A percentile compares a stretch with the other conserved stretches of the same genome.
These are phyloP conservation scores for Suillus subaureus DNA, from an alignment of 768 basidiomycete genomes.

Conservation along the genomic window DNA sequence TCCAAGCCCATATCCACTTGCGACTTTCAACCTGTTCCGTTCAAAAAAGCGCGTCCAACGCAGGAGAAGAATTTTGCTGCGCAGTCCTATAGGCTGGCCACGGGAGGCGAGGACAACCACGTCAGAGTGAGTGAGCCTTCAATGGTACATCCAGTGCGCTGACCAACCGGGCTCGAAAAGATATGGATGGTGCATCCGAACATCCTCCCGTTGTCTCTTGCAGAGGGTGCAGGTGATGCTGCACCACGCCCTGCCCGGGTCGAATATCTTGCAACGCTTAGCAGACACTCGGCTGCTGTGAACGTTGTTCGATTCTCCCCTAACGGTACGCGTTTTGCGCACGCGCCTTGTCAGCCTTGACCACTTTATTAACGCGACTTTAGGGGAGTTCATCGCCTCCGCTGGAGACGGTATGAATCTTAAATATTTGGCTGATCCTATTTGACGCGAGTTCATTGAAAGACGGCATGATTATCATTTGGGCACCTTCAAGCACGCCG, in stretches of 20 bases:
- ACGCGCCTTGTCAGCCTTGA: neutral
- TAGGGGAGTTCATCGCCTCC: conserved; percentile 91
- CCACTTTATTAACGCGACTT: conserved; percentile 3
- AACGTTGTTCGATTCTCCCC: conserved; percentile 97
- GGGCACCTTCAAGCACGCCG: conserved; percentile 81
- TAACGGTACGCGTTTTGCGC: conserved; percentile 59
- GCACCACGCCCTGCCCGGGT: conserved; percentile 76
- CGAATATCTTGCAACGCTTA: conserved; percentile 94
- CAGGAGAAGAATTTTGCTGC: conserved; percentile 58
- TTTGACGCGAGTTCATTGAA: conserved; percentile 8
- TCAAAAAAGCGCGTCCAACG: conserved; percentile 75
- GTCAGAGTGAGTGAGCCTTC: conserved; percentile 73
- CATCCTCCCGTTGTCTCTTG: conserved; percentile 67
- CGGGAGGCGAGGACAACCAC: conserved; percentile 95
- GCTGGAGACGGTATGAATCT: conserved; percentile 87
- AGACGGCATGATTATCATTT: conserved; percentile 98
- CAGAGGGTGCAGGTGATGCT: conserved; percentile 35
- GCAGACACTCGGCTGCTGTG: conserved; percentile 90
- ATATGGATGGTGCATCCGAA: conserved; percentile 96
- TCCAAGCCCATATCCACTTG: conserved; percentile 93
- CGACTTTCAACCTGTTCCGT: conserved; percentile 89
- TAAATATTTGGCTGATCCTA: conserved; percentile 11
- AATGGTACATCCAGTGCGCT: conserved; percentile 14
- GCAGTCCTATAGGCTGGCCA: conserved; percentile 89
- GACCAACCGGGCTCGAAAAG: conserved; percentile 39